Percentiles rank a stretch among this genome's conserved stretches.
phyloP scores from a whole-genome alignment of 1,284 basidiomycete species.

The Pseudozyma flocculosa region DNA sequence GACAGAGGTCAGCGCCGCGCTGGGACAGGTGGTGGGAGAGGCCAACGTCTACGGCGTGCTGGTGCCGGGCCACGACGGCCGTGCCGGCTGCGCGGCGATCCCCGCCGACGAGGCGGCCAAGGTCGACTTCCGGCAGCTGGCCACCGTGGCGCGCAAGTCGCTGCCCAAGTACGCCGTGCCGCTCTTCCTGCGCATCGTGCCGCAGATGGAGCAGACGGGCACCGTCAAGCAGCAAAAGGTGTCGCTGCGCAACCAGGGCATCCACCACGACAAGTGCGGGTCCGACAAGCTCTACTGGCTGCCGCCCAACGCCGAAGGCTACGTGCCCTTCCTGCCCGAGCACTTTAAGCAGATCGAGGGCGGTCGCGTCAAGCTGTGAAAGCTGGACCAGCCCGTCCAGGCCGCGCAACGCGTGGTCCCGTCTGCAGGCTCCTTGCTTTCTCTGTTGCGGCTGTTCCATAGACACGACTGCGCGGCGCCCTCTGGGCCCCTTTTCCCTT shows the following conservation, averaged over 20 bases:
- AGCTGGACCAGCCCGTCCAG: too few relatives aligned
- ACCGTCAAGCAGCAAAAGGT: constrained; percentile 58
- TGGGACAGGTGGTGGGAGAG: constrained; percentile 54
- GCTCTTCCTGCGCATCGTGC: constrained; percentile 55
- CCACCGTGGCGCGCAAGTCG: constrained; percentile 38
- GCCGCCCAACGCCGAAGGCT: constrained; percentile 38
- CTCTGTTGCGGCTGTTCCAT: too few relatives aligned
- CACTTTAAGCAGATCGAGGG: constrained; percentile 38
- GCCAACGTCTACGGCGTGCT: constrained; percentile 58
- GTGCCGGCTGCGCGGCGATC: constrained; percentile 58
- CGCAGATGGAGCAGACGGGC: constrained; percentile 48
- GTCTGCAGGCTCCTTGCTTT: too few relatives aligned
- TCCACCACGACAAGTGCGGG: constrained; percentile 49
- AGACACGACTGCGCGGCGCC: too few relatives aligned
- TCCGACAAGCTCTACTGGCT: constrained; percentile 45
- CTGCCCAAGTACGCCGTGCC: constrained; percentile 59
- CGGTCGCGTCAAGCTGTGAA: constrained; percentile 42
- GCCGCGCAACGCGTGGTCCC: too few relatives aligned
- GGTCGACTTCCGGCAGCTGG: constrained; percentile 49
- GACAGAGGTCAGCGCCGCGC: constrained; percentile 49
- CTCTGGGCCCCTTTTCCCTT: too few relatives aligned
- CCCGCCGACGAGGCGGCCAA: constrained; percentile 19
- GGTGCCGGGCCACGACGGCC: constrained; percentile 56
- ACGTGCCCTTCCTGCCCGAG: constrained; percentile 36
- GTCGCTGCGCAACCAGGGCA: constrained; percentile 54